Conservation (phyloP, 495 filamentous ascomycete species). For the Lentithecium fluviatile region DNA sequence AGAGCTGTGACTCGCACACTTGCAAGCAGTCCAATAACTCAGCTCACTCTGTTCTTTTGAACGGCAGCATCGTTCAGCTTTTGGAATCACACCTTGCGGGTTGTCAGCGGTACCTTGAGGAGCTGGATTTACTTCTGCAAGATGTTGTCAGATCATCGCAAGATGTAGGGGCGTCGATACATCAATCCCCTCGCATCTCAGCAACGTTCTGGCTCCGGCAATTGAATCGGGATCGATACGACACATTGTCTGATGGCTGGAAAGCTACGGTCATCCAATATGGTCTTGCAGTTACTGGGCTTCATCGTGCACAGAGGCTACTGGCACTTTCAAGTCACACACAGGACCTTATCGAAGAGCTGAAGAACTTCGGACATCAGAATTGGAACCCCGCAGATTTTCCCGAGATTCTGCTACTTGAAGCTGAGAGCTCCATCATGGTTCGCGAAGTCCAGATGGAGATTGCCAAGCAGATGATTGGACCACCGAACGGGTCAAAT, state of each 20-base stretch:
- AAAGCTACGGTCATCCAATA: conserved; percentile 39
- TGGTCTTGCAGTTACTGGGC: conserved; percentile 41
- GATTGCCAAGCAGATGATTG: conserved; percentile 59
- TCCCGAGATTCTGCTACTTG: conserved; percentile 59
- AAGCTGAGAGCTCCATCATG: conserved; percentile 62
- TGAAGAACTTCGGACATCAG: conserved; percentile 52
- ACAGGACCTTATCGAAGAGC: conserved; percentile 50
- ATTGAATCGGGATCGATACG: conserved; percentile 14
- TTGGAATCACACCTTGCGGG: not conserved
- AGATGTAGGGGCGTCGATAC: conserved; percentile 11
- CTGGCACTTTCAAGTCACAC: conserved; percentile 11
- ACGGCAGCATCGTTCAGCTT: not conserved
- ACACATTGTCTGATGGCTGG: conserved; percentile 25
- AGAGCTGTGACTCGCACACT: not conserved
- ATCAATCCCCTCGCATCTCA: conserved; percentile 29
- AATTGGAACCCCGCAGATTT: conserved; percentile 53
- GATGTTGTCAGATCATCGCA: not conserved
- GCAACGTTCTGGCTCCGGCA: conserved; percentile 29
- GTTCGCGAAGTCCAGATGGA: conserved; percentile 61
- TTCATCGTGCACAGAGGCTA: conserved; percentile 47
- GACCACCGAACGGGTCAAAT: conserved; percentile 49
- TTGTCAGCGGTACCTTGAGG: not conserved
- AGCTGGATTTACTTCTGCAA: not conserved
- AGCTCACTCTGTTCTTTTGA: not conserved
- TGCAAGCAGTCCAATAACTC: not conserved